phyloP scores from a whole-genome alignment of 1,139 yeast genomes.

The Yamadazyma blattariae region DNA sequence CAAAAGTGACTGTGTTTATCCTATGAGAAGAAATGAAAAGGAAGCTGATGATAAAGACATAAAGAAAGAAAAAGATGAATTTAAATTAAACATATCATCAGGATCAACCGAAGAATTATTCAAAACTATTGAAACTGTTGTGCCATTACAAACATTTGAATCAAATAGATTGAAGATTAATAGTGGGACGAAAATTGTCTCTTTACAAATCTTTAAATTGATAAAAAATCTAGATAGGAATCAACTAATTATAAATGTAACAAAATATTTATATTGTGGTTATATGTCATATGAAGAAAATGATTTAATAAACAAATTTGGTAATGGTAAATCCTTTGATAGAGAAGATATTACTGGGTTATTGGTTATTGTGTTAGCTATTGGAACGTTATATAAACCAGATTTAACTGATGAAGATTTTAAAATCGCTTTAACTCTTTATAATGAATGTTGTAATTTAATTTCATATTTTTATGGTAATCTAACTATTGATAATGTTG shows the following conservation, averaged over 20 bases:
- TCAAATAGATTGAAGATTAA: background rate
- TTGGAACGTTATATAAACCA: conserved; percentile 4
- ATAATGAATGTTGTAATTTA: conserved; percentile 1
- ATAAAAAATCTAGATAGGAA: background rate
- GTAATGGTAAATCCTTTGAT: background rate
- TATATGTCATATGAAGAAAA: background rate
- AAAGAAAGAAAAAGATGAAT: background rate
- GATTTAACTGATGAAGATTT: conserved; percentile 4
- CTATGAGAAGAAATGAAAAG: background rate
- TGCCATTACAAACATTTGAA: background rate
- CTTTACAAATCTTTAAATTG: background rate
- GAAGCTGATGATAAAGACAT: too few species aligned
- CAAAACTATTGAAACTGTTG: conserved; percentile 4
- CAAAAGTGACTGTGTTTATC: conserved; percentile 59
- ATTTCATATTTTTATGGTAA: conserved; percentile 2
- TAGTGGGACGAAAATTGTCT: background rate
- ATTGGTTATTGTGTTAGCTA: conserved; percentile 1
- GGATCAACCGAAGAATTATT: conserved; percentile 6
- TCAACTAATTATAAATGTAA: background rate
- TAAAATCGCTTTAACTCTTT: conserved; percentile 1
- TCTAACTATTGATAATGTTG: conserved; percentile 4
- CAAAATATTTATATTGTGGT: conserved; percentile 1
- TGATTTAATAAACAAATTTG: conserved; percentile 3
- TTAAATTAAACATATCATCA: conserved; percentile 2
- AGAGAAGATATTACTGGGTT: conserved; percentile 3